phyloP scores from a whole-genome alignment of 1,284 basidiomycete genomes.

The Phellopilus nigrolimitatus region DNA sequence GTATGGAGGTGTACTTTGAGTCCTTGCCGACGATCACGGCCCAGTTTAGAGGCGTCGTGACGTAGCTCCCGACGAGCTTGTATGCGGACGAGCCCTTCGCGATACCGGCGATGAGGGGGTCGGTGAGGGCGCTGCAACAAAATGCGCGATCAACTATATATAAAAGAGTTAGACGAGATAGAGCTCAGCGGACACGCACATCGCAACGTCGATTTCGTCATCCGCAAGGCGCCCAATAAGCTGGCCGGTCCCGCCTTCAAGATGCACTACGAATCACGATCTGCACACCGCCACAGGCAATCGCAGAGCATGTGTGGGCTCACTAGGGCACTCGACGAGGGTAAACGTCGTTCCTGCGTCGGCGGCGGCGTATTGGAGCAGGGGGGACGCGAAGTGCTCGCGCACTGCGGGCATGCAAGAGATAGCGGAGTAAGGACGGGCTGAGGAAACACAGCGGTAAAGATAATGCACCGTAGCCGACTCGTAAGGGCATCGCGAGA shows the following conservation, averaged over 20 bases:
- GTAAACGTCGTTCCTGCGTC: conserved; percentile 72
- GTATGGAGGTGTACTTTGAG: conserved; percentile 65
- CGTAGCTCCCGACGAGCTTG: conserved; percentile 91
- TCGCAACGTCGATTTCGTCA: conserved; percentile 85
- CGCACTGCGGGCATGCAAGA: conserved; percentile 52
- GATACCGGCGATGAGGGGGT: conserved; percentile 90
- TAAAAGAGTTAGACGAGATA: conserved; percentile 16
- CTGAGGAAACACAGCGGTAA: background rate
- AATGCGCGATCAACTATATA: too few species aligned
- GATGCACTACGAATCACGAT: background rate
- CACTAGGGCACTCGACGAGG: conserved; percentile 87
- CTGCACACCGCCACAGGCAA: background rate
- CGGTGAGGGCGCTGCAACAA: conserved; percentile 76
- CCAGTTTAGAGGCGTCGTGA: conserved; percentile 86
- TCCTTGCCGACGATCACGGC: conserved; percentile 88
- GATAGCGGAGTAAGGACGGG: background rate
- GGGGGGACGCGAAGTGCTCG: conserved; percentile 88
- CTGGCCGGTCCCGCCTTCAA: conserved; percentile 83
- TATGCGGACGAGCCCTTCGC: conserved; percentile 84
- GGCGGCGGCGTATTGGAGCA: conserved; percentile 68
- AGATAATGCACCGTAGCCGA: conserved; percentile 38
- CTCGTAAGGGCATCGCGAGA: conserved; percentile 41
- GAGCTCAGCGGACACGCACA: conserved; percentile 44
- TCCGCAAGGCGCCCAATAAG: conserved; percentile 79
- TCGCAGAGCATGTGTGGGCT: conserved; percentile 21